A percentile compares a stretch with the other conserved stretches of the same genome.
phyloP scores from a whole-genome alignment of 1,284 basidiomycete species.

The Athelia sp. region DNA sequence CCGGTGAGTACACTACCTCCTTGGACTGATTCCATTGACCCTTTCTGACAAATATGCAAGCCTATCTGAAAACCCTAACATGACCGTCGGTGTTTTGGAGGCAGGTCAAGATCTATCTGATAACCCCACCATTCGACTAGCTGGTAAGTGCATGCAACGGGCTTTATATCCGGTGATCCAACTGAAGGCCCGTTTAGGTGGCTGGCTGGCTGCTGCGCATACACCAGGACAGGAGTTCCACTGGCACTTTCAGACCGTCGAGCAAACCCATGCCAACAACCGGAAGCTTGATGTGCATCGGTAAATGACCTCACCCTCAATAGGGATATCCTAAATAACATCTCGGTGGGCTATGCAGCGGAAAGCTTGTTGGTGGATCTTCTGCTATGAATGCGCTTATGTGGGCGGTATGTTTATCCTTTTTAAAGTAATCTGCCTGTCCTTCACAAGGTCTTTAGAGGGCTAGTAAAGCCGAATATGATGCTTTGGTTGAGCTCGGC shows the following conservation, averaged over 20 bases:
- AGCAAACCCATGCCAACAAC: background rate
- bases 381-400: background rate
- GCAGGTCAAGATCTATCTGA: slow-evolving; percentile 2
- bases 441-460: background rate
- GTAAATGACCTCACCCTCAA: background rate
- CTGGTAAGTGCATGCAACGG: background rate
- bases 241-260: background rate
- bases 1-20: background rate
- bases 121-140: background rate
- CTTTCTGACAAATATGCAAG: background rate
- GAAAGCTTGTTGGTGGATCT: background rate
- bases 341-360: background rate
- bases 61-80: slow-evolving; percentile 4
- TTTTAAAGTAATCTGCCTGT: background rate
- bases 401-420: background rate
- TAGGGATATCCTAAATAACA: background rate
- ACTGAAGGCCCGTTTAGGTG: background rate
- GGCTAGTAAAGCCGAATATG: background rate
- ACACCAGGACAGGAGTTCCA: background rate
- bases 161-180: background rate
- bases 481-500: slow-evolving; percentile 8
- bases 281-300: background rate
- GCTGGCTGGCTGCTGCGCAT: background rate
- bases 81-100: slow-evolving; percentile 7
- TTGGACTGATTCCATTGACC: too few relatives aligned